Percentiles rank a stretch among this genome's conserved stretches.
These are phyloP conservation scores for Fagus sylvatica DNA, from an alignment of 306 rosid species.

Conservation along the genomic window DNA sequence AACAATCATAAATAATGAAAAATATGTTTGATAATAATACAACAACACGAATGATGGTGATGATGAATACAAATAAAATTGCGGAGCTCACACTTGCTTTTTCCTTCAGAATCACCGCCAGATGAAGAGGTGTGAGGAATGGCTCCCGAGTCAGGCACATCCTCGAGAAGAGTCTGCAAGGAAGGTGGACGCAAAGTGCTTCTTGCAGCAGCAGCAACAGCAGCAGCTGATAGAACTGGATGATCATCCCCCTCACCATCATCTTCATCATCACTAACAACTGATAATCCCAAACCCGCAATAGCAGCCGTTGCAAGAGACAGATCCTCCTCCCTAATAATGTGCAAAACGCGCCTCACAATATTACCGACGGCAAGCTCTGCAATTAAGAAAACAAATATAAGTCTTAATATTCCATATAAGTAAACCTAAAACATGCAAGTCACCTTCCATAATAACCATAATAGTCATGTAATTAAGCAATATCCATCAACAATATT, in stretches of 20 bases:
- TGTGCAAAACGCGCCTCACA: slow-evolving; percentile 94
- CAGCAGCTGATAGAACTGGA: slow-evolving; percentile 82
- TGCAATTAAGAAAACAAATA: slow-evolving; percentile 38
- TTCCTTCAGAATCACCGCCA: slow-evolving; percentile 96
- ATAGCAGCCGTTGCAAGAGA: slow-evolving; percentile 84
- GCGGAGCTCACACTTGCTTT: slow-evolving; percentile 73
- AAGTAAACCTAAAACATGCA: slow-evolving; percentile 2
- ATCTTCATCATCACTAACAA: slow-evolving; percentile 90
- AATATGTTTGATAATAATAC: slow-evolving; percentile 6
- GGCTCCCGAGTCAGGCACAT: slow-evolving; percentile 57
- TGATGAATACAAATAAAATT: neutral
- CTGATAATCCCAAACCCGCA: slow-evolving; percentile 71
- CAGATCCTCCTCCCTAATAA: slow-evolving; percentile 91
- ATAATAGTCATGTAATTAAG: neutral
- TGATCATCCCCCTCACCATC: slow-evolving; percentile 61
- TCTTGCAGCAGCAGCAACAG: slow-evolving; percentile 95
- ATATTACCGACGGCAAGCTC: slow-evolving; percentile 99
- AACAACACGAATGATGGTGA: neutral
- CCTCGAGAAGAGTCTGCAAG: slow-evolving; percentile 96
- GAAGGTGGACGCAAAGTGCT: slow-evolving; percentile 96
- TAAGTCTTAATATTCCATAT: slow-evolving; percentile 8
- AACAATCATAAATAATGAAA: neutral
- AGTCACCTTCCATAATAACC: neutral
- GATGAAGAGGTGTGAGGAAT: slow-evolving; percentile 71
- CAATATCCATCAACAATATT: slow-evolving; percentile 17